Percentiles rank a stretch among this genome's conserved stretches.
These are phyloP conservation scores for Penicillium sp. DNA, from an alignment of 2,329 filamentous ascomycete species.

Conservation along the genomic window DNA sequence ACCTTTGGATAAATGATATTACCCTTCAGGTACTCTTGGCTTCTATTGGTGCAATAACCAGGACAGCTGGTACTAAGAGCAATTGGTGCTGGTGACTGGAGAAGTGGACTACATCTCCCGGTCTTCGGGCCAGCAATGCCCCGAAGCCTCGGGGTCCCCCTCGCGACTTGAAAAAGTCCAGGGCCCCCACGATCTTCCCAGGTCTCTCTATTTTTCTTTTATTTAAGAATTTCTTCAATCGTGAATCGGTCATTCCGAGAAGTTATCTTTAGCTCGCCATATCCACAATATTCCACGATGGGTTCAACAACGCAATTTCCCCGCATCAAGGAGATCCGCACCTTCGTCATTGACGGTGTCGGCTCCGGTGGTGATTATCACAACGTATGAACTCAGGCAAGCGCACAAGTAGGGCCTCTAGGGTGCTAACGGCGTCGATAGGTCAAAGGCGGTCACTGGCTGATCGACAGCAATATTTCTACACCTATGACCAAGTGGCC, in stretches of 20 bases:
- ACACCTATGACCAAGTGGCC: constrained; percentile 91
- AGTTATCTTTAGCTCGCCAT: background rate
- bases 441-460: constrained; percentile 61
- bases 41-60: background rate
- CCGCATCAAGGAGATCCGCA: constrained; percentile 46
- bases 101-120: background rate
- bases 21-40: background rate
- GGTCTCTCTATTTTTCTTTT: background rate
- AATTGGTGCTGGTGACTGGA: background rate
- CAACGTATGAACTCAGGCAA: constrained; percentile 61
- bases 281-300: constrained; percentile 25
- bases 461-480: constrained; percentile 88
- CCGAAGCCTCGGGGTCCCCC: constrained; percentile 20
- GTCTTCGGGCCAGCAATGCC: constrained; percentile 30
- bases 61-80: background rate
- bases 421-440: constrained; percentile 10
- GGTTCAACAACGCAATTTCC: constrained; percentile 37
- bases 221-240: constrained; percentile 1
- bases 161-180: background rate
- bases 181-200: background rate
- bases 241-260: background rate
- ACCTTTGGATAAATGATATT: too few relatives aligned
- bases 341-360: constrained; percentile 47
- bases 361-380: constrained; percentile 65
- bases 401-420: background rate